Conservation (phyloP, 2,329 filamentous ascomycete species). For the Elsinoe perseae region DNA sequence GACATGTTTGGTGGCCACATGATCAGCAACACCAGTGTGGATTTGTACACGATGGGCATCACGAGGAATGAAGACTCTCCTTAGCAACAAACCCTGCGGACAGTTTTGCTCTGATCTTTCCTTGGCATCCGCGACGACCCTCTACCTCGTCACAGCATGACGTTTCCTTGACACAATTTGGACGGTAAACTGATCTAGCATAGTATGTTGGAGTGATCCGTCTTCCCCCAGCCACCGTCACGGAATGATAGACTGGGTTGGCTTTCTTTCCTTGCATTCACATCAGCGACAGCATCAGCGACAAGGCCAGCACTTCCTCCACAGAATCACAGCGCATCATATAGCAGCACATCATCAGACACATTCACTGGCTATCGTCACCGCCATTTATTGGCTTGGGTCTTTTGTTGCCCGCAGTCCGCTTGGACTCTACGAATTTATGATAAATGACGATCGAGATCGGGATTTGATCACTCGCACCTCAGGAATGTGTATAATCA, state of each 20-base stretch:
- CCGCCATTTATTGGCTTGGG: conserved; percentile 1
- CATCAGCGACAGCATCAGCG: background rate
- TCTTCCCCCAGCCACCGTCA: too few species aligned
- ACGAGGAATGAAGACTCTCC: conserved; percentile 14
- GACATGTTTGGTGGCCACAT: background rate
- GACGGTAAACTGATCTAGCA: background rate
- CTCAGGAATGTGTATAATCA: conserved; percentile 10
- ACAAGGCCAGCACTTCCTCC: background rate
- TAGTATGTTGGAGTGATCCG: too few species aligned
- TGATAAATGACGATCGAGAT: conserved; percentile 1
- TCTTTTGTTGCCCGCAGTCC: background rate
- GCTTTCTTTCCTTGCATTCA: background rate
- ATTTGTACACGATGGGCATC: conserved; percentile 23
- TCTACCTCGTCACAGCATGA: background rate
- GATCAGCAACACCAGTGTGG: background rate
- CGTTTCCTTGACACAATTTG: background rate
- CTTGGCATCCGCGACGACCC: background rate
- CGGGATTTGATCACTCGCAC: background rate
- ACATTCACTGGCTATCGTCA: conserved; percentile 1
- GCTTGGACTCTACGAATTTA: background rate
- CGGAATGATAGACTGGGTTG: too few species aligned
- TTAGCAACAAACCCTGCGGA: background rate
- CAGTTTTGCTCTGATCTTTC: background rate
- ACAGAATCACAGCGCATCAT: background rate
- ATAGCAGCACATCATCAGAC: background rate